A percentile compares a stretch with the other conserved stretches of the same genome.
These are phyloP conservation scores for Gomphus bonarii DNA, from an alignment of 1,284 basidiomycete genomes.

Conservation along the genomic window DNA sequence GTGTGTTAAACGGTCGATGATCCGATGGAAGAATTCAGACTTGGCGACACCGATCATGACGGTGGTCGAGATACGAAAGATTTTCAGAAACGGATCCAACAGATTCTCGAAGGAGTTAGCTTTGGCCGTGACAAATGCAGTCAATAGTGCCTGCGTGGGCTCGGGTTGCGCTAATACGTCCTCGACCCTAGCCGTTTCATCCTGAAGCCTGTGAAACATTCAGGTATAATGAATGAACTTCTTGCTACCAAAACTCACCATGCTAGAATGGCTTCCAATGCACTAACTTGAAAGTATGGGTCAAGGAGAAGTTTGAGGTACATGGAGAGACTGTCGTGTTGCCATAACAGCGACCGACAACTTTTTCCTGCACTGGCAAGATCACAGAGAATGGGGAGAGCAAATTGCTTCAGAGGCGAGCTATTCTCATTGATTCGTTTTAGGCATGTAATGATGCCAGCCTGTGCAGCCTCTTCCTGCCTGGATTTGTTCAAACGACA, in stretches of 20 bases:
- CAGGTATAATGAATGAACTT: background rate
- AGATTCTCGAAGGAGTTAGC: conserved; percentile 92
- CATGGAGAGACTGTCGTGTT: conserved; percentile 73
- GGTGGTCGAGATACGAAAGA: conserved; percentile 70
- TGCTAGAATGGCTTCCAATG: conserved; percentile 82
- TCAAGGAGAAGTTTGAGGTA: conserved; percentile 84
- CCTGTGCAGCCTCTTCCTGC: conserved; percentile 94
- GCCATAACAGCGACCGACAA: conserved; percentile 80
- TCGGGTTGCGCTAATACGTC: conserved; percentile 68
- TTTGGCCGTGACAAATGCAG: conserved; percentile 81
- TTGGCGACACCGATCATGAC: conserved; percentile 74
- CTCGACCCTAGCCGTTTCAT: conserved; percentile 90
- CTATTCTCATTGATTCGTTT: conserved; percentile 79
- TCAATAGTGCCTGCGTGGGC: conserved; percentile 65
- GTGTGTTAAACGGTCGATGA: conserved; percentile 76
- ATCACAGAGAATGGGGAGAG: conserved; percentile 92
- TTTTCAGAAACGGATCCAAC: conserved; percentile 86
- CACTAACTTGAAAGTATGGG: conserved; percentile 92
- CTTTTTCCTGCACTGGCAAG: conserved; percentile 89
- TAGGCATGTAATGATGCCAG: conserved; percentile 87
- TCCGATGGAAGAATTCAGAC: conserved; percentile 75
- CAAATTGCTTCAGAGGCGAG: conserved; percentile 93
- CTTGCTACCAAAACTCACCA: conserved; percentile 46
- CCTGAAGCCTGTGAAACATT: conserved; percentile 61
- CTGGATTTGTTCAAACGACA: conserved; percentile 89